Evolutionary conservation across 2,329 filamentous ascomycete species (phyloP).

Genomic region (Ophiostoma triangulosporum): DNA sequence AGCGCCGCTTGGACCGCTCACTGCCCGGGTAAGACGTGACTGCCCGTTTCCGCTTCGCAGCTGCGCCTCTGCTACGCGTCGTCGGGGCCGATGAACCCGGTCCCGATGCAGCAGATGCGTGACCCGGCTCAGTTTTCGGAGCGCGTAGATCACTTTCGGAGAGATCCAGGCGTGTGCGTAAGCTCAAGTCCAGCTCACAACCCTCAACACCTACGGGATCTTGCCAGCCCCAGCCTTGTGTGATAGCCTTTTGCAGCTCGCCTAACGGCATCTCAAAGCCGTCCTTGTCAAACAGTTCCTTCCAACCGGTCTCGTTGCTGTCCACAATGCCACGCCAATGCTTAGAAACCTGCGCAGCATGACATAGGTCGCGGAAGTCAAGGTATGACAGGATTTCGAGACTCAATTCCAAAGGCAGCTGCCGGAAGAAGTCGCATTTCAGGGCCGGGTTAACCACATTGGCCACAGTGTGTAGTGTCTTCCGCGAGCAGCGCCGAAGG

Average conservation of each 20-base stretch:
- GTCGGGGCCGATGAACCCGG: not conserved
- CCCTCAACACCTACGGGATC: slow-evolving; percentile 63
- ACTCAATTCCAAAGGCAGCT: slow-evolving; percentile 74
- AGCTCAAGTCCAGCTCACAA: slow-evolving; percentile 68
- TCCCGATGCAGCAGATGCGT: not conserved
- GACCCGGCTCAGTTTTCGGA: slow-evolving; percentile 21
- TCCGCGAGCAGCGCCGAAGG: slow-evolving; percentile 72
- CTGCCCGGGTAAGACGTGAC: slow-evolving; percentile 30
- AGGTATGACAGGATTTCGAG: slow-evolving; percentile 81
- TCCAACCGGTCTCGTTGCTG: slow-evolving; percentile 91
- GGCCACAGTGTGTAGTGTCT: slow-evolving; percentile 79
- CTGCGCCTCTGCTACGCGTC: not conserved
- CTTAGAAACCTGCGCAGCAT: slow-evolving; percentile 84
- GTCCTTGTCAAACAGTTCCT: slow-evolving; percentile 74
- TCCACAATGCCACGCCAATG: slow-evolving; percentile 87
- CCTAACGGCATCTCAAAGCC: slow-evolving; percentile 66
- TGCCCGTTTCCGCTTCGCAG: slow-evolving; percentile 41
- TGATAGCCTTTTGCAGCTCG: slow-evolving; percentile 74
- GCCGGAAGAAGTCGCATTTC: slow-evolving; percentile 82
- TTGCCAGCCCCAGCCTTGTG: slow-evolving; percentile 96
- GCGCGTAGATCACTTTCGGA: not conserved
- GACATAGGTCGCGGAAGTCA: slow-evolving; percentile 73
- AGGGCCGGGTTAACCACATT: slow-evolving; percentile 85
- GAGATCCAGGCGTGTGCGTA: slow-evolving; percentile 27
- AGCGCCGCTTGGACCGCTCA: slow-evolving; percentile 41